Conservation (phyloP, 441 rosid species). For the Daphne laureola region DNA sequence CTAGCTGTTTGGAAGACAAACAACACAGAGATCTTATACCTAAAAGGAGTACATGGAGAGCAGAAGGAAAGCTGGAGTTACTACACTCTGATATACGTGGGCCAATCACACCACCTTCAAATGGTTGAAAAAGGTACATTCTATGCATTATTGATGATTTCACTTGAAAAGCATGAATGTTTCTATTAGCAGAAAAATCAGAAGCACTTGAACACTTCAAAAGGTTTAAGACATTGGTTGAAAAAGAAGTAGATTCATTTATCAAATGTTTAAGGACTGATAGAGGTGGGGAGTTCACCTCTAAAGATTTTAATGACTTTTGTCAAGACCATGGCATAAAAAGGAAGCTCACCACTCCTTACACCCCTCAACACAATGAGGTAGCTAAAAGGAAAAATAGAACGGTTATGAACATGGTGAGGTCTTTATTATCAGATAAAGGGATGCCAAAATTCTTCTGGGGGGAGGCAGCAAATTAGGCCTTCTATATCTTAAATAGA, state of each 20-base stretch:
- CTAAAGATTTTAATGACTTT: neutral
- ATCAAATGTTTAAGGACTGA: neutral
- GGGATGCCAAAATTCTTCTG: neutral
- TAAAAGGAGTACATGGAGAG: neutral
- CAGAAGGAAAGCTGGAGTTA: neutral
- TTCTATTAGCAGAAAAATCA: too few relatives aligned
- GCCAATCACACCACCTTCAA: neutral
- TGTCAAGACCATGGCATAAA: neutral
- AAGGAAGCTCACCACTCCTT: neutral
- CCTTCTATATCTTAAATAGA: neutral
- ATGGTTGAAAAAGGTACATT: too few relatives aligned
- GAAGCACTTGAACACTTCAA: too few relatives aligned
- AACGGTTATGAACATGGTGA: neutral
- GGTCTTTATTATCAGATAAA: neutral
- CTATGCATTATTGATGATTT: too few relatives aligned
- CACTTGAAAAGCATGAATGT: too few relatives aligned
- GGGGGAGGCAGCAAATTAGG: slow-evolving; percentile 1
- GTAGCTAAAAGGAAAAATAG: neutral
- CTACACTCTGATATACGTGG: neutral
- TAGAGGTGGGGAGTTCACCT: neutral
- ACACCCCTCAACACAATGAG: neutral
- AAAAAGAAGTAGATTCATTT: too few relatives aligned
- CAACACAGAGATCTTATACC: neutral
- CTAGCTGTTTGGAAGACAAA: neutral
- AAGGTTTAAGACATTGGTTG: too few relatives aligned